Evolutionary conservation across 106 monocot genomes (phyloP), one percentile per base, ranked within the genome.

Genomic region (Chionographis japonica): DNA sequence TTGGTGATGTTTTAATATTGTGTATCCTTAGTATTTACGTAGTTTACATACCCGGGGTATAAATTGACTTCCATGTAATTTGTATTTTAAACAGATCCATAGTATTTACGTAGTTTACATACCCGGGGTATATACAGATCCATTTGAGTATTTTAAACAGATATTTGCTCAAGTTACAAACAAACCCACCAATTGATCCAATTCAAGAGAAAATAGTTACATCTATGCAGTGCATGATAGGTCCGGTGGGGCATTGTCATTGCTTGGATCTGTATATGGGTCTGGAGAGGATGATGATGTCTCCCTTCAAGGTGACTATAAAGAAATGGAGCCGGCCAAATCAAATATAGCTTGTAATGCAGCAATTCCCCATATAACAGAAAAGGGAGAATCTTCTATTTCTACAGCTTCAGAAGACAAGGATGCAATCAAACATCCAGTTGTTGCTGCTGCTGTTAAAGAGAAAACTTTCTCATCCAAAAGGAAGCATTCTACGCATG

Each of bases 181-280:
- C n/a, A n/a, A n/a, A n/a, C n/a, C n/a, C n/a, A n/a, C n/a, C n/a
- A n/a, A n/a, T n/a, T n/a, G n/a, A n/a, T n/a, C n/a, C n/a, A n/a
- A n/a, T n/a, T n/a, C n/a, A n/a, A n/a, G n/a, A n/a, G n/a, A n/a
- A n/a, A n/a, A n/a, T n/a, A n/a, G n/a, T n/a, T n/a, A n/a, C n/a
- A n/a, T n/a, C n/a, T n/a, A n/a, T n/a, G n/a, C n/a, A n/a, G n/a
- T n/a, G n/a, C n/a, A n/a, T n/a, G n/a, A n/a, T n/a, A n/a, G n/a
- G n/a, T n/a, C 53, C 39, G 72, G 82, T 66, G 95, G 91, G 18
- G 95, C 91, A 64, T 76, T 95, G 36, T 95, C 91, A 37, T 74
- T 95, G 73, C 91, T 95, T 67, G 95, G 88, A 59, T 86, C 95
- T 80, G 57, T 84, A 37, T 95, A 95, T 72, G 80, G 91, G 39